phyloP scores from a whole-genome alignment of 2,329 filamentous ascomycete genomes.

The Epichloe typhina region DNA sequence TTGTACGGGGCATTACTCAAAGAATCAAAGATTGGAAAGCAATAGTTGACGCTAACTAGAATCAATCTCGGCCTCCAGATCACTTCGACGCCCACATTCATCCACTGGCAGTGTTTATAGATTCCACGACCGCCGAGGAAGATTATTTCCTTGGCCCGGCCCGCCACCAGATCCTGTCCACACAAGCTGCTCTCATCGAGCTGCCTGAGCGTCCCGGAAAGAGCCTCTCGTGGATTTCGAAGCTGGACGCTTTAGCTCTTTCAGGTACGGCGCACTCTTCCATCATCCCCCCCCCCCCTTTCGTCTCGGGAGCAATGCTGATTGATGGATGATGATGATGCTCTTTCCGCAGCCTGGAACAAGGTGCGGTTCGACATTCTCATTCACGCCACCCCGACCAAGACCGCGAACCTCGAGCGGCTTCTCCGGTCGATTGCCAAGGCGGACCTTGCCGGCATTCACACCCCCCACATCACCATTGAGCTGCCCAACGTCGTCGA shows the following conservation, averaged over 20 bases:
- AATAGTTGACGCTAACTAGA: background rate
- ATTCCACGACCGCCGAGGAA: conserved; percentile 55
- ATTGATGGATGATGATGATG: conserved; percentile 1
- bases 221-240: conserved; percentile 62
- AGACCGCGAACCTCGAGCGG: conserved; percentile 62
- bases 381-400: conserved; percentile 58
- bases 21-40: background rate
- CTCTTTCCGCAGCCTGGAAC: conserved; percentile 52
- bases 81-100: conserved; percentile 63
- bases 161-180: conserved; percentile 36
- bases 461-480: conserved; percentile 68
- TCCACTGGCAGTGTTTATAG: conserved; percentile 64
- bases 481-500: conserved; percentile 68
- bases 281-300: background rate
- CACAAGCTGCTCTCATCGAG: conserved; percentile 55
- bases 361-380: conserved; percentile 67
- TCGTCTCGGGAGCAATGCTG: background rate
- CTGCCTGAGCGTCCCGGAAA: conserved; percentile 52
- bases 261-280: conserved; percentile 30
- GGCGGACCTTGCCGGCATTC: conserved; percentile 62
- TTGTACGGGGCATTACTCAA: conserved; percentile 24
- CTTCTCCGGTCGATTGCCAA: conserved; percentile 62
- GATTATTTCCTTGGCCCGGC: conserved; percentile 50
- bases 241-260: conserved; percentile 61
- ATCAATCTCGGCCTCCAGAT: conserved; percentile 14